A percentile compares a stretch with the other conserved stretches of the same genome.
phyloP scores from a whole-genome alignment of 1,284 basidiomycete genomes.

The Coniferiporia sulphurascens region DNA sequence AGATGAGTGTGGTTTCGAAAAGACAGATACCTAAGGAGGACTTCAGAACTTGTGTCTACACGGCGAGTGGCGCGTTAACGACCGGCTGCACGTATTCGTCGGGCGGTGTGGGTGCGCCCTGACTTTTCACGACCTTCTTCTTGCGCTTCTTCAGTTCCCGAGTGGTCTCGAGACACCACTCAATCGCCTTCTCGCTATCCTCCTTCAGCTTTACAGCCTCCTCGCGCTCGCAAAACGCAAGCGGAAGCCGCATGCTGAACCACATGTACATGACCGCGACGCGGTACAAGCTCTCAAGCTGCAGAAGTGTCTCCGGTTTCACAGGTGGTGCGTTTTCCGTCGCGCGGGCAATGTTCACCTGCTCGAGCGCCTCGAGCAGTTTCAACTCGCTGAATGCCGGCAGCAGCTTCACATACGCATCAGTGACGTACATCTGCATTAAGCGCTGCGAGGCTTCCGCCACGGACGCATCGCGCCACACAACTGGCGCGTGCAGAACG shows the following conservation, averaged over 20 bases:
- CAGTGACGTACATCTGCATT: conserved; percentile 24
- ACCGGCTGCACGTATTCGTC: neutral
- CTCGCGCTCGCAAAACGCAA: conserved; percentile 63
- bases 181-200: conserved; percentile 67
- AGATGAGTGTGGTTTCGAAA: no score
- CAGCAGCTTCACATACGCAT: conserved; percentile 22
- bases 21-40: no score
- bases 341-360: conserved; percentile 18
- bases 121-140: neutral
- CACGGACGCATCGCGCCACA: conserved; percentile 26
- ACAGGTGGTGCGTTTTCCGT: conserved; percentile 4
- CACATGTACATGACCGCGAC: conserved; percentile 83
- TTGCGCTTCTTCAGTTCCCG: neutral
- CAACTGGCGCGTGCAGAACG: conserved; percentile 25
- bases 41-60: neutral
- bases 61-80: neutral
- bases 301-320: conserved; percentile 30
- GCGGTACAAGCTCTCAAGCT: conserved; percentile 82
- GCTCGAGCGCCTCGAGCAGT: conserved; percentile 21
- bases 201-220: conserved; percentile 53
- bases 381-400: conserved; percentile 10
- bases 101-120: neutral
- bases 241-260: conserved; percentile 75
- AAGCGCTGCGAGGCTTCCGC: conserved; percentile 23
- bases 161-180: conserved; percentile 51